Base-by-base conservation (phyloP, 179 eudicot species). In the Camellia oleifera region DNA sequence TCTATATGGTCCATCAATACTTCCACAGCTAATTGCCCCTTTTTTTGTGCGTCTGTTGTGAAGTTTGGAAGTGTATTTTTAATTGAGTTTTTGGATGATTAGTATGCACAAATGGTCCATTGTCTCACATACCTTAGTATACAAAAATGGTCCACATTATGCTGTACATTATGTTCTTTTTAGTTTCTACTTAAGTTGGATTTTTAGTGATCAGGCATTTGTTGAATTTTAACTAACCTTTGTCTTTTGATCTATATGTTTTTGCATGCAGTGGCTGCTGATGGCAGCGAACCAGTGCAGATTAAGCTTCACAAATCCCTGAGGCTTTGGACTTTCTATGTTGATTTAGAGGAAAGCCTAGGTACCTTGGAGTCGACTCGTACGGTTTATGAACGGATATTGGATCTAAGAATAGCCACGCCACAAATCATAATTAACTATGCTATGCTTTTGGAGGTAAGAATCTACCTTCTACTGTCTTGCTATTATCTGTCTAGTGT, bases 271-370 rank as follows among this genome's bases (percentile, higher is more conserved):
- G 99, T 96, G 81, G 94, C 99, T 84, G 97, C 92, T 77, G 98
- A 92, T 86, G 98, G 98, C 65, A 87, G 87, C 69, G 98, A 92
- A 85, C 98, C 98, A 48, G 99, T 96, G 77, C 99, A 96, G 85
- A 96, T 96, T 62, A 94, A 88, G 88, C 78, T 96, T 85, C 96
- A 96, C 84, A 92, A 88, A 76, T 96, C 99, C 60, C 82, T 96
- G 74, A 86, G 90, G 68, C 85, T 96, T 17, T 96, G 99, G 99
- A 83, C 96, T 44, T 92, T 96, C 82, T 94, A 88, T 86, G 98
- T 94, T 69, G 99, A 96, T 86, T 84, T 96, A 83, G 99, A 96
- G 88, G 99, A 96, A 79, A 92, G 96, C 82, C 86, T 96, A 23
- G 99, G 97, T 56, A 83, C 82, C 74, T 82, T 96, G 86, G 98